Conservation (phyloP, 179 eudicot species). For the Silene vulgaris region DNA sequence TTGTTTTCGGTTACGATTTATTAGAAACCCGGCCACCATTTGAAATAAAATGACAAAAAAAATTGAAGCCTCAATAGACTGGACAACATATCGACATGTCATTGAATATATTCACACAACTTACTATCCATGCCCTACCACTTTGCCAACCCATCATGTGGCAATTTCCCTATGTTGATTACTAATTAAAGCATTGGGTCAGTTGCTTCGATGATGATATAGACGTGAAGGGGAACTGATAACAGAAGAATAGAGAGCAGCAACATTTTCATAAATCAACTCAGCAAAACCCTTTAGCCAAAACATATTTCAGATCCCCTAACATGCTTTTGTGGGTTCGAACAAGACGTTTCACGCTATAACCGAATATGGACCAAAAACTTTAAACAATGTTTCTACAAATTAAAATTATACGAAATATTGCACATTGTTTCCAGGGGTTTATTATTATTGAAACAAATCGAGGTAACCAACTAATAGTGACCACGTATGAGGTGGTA, state of each 20-base stretch:
- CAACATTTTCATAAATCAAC: constrained; percentile 18
- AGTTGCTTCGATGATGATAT: constrained; percentile 3
- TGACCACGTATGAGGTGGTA: background rate
- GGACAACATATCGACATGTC: background rate
- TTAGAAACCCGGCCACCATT: background rate
- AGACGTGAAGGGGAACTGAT: constrained; percentile 10
- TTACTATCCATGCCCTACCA: constrained; percentile 18
- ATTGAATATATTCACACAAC: background rate
- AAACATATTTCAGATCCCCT: constrained; percentile 1
- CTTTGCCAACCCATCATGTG: constrained; percentile 22
- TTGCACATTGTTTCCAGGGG: no score
- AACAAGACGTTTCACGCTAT: no score
- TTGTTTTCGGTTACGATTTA: background rate
- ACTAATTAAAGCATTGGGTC: constrained; percentile 25
- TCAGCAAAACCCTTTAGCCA: constrained; percentile 17
- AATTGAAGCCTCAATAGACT: background rate
- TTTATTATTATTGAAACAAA: no score
- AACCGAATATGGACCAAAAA: no score
- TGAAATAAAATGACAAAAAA: background rate
- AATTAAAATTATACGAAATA: no score
- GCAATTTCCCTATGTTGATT: constrained; percentile 20
- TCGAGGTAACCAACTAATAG: background rate
- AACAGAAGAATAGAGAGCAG: background rate
- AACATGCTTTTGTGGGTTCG: background rate
- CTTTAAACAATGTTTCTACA: background rate